A percentile compares a stretch with the other conserved stretches of the same genome.
phyloP scores from a whole-genome alignment of 2,329 filamentous ascomycete species.

The Truncatella angustata region DNA sequence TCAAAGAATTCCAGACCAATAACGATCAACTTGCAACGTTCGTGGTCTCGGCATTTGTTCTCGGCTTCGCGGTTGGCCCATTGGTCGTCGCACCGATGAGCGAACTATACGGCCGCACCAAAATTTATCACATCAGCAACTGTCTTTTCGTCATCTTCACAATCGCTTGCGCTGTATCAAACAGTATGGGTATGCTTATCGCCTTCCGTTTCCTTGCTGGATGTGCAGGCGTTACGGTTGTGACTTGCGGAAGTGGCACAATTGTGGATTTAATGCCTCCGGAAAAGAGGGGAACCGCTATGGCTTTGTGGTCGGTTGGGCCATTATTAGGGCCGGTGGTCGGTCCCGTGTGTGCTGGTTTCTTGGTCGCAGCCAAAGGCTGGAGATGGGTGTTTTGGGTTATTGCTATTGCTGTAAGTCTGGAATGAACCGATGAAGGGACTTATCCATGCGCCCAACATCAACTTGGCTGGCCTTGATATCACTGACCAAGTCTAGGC shows the following conservation, averaged over 20 bases:
- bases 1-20: background rate
- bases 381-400: constrained; percentile 39
- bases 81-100: constrained; percentile 55
- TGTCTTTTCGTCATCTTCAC: constrained; percentile 35
- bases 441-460: too few species aligned
- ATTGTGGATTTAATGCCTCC: constrained; percentile 63
- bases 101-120: constrained; percentile 53
- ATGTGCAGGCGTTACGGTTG: constrained; percentile 57
- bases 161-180: constrained; percentile 50
- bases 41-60: background rate
- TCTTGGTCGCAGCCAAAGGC: constrained; percentile 30
- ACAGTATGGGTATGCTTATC: constrained; percentile 50
- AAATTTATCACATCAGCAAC: constrained; percentile 46
- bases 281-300: constrained; percentile 43
- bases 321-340: constrained; percentile 33
- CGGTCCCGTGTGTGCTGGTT: constrained; percentile 33
- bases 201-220: constrained; percentile 62
- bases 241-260: constrained; percentile 65
- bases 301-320: constrained; percentile 36
- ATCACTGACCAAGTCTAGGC: too few species aligned
- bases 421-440: too few species aligned
- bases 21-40: background rate
- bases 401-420: constrained; percentile 28
- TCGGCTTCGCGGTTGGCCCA: constrained; percentile 39
- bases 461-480: too few species aligned